Evolutionary conservation across 2,329 filamentous ascomycete genomes (phyloP).

Genomic region (Ciborinia camelliae): DNA sequence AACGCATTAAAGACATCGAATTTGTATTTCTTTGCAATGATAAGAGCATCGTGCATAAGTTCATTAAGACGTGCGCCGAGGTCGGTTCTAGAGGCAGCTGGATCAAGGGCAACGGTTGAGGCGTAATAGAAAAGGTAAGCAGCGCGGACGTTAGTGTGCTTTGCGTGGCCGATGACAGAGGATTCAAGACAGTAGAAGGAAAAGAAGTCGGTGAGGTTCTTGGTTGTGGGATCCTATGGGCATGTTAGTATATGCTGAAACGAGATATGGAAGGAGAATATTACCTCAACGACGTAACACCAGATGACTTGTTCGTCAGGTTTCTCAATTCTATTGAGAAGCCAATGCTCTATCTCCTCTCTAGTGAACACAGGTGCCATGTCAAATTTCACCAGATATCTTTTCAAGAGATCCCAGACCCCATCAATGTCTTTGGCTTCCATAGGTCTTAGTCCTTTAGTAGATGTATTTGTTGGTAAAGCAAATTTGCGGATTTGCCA

Average conservation of each 20-base stretch:
- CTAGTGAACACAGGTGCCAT: constrained; percentile 77
- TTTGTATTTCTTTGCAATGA: constrained; percentile 75
- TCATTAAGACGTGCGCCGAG: constrained; percentile 77
- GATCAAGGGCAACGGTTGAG: constrained; percentile 69
- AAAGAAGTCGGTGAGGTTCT: constrained; percentile 92
- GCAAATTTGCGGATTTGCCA: constrained; percentile 85
- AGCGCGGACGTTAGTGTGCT: constrained; percentile 76
- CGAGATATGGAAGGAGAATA: constrained; percentile 19
- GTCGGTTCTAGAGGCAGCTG: constrained; percentile 51
- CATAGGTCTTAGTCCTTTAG: constrained; percentile 76
- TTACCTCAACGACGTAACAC: constrained; percentile 84
- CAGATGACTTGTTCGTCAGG: constrained; percentile 81
- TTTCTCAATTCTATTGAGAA: constrained; percentile 65
- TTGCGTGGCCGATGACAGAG: constrained; percentile 78
- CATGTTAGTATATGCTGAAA: neutral
- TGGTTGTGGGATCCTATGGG: constrained; percentile 53
- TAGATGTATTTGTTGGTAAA: constrained; percentile 70
- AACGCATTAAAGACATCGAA: constrained; percentile 98
- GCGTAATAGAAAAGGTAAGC: constrained; percentile 99
- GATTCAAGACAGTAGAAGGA: constrained; percentile 96
- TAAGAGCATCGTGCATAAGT: constrained; percentile 79
- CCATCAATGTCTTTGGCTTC: constrained; percentile 71
- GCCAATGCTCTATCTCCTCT: constrained; percentile 85
- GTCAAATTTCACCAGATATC: constrained; percentile 77
- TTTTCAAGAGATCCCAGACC: constrained; percentile 69